These are phyloP conservation scores for Ogataea pilisensis DNA, from an alignment of 805 yeast genomes.

Conservation along the genomic window DNA sequence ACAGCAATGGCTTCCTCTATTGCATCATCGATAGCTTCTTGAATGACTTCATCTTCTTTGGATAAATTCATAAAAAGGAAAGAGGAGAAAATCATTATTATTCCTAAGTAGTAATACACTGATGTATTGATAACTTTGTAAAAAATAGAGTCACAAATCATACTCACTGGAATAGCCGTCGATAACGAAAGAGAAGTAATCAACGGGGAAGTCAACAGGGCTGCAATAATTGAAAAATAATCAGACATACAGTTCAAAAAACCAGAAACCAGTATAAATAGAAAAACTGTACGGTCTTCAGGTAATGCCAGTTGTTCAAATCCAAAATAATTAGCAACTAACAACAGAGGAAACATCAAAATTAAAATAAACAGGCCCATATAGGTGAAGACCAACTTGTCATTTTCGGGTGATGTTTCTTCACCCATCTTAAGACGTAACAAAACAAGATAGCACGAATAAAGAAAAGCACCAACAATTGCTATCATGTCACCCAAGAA, in stretches of 20 bases:
- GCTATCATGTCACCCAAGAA: conserved; percentile 44
- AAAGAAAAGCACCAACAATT: conserved; percentile 41
- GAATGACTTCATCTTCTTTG: conserved; percentile 42
- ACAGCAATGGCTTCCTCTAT: conserved; percentile 43
- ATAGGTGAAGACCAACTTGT: conserved; percentile 42
- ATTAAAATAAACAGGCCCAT: conserved; percentile 42
- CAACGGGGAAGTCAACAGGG: conserved; percentile 50
- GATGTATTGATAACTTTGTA: conserved; percentile 32
- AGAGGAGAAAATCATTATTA: conserved; percentile 42
- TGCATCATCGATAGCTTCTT: conserved; percentile 44
- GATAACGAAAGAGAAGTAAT: conserved; percentile 49
- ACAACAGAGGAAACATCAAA: conserved; percentile 37
- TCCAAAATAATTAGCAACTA: conserved; percentile 33
- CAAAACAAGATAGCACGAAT: conserved; percentile 41
- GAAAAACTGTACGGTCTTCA: conserved; percentile 32
- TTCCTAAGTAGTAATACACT: conserved; percentile 40
- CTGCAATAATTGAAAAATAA: conserved; percentile 46
- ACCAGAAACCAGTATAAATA: conserved; percentile 38
- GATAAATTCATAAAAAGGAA: conserved; percentile 44
- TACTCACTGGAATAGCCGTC: conserved; percentile 48
- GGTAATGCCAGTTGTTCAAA: conserved; percentile 42
- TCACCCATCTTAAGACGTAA: conserved; percentile 45
- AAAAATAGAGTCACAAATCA: conserved; percentile 40
- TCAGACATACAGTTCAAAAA: conserved; percentile 46
- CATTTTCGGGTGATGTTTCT: conserved; percentile 39